Percentiles rank a stretch among this genome's conserved stretches.
Evolutionary conservation across 352 stramenopile genomes (phyloP).

Genomic region (Globisporangium echinulatum): DNA sequence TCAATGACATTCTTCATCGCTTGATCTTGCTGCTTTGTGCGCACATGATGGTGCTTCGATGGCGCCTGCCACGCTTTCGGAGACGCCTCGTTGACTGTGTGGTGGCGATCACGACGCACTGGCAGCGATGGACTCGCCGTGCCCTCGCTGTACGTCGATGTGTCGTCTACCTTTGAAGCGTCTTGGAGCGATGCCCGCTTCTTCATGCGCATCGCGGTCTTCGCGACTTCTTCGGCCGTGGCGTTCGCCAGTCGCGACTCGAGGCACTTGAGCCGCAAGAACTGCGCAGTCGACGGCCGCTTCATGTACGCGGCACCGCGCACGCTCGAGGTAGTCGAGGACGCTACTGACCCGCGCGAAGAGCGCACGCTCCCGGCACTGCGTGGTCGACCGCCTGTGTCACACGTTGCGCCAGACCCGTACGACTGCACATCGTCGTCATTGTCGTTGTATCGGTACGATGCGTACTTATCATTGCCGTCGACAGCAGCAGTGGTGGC

Average conservation of each 20-base stretch:
- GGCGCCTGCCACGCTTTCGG: constrained; percentile 9
- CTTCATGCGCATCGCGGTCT: constrained; percentile 20
- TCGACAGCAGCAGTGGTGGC: not conserved
- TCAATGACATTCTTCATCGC: constrained; percentile 11
- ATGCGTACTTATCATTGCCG: not conserved
- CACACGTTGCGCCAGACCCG: not conserved
- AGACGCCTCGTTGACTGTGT: not conserved
- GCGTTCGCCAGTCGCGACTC: constrained; percentile 37
- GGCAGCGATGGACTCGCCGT: constrained; percentile 1
- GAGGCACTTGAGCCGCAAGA: constrained; percentile 62
- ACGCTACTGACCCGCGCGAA: constrained; percentile 9
- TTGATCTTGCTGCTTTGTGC: not conserved
- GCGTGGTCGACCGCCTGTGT: constrained; percentile 21
- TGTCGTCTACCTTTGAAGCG: constrained; percentile 8
- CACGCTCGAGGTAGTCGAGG: constrained; percentile 22
- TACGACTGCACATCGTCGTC: not conserved
- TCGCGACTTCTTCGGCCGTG: constrained; percentile 3
- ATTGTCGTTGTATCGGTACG: constrained; percentile 2
- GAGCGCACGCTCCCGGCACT: constrained; percentile 53
- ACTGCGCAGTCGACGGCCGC: constrained; percentile 46
- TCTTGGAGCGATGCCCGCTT: constrained; percentile 23
- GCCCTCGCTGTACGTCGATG: constrained; percentile 10
- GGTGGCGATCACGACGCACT: not conserved
- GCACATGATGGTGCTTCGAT: not conserved
- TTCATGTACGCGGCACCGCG: constrained; percentile 54